Conservation (phyloP, 805 yeast genomes). For the Cyberlindnera bimundalis region DNA sequence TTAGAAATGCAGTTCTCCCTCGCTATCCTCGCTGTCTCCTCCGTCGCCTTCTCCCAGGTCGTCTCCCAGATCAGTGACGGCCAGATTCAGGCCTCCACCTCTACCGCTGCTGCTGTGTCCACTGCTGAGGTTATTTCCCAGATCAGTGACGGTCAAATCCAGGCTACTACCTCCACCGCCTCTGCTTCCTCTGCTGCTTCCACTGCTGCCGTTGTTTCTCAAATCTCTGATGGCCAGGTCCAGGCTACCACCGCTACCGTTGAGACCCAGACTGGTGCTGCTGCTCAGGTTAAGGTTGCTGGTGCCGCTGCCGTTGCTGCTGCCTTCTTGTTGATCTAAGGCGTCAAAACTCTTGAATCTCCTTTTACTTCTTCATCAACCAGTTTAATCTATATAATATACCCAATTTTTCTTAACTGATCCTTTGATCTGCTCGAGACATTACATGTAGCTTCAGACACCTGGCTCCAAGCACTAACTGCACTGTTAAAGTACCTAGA, state of each 20-base stretch:
- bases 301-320: slow-evolving; percentile 24
- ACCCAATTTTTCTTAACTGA: no score
- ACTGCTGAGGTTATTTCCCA: slow-evolving; percentile 26
- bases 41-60: slow-evolving; percentile 21
- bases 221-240: slow-evolving; percentile 49
- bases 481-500: no score
- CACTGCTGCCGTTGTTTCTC: slow-evolving; percentile 45
- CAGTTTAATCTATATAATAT: no score
- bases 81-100: slow-evolving; percentile 31
- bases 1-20: slow-evolving; percentile 21
- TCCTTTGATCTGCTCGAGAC: no score
- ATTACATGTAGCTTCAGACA: no score
- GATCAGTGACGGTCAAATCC: slow-evolving; percentile 31
- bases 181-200: slow-evolving; percentile 34
- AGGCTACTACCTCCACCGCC: slow-evolving; percentile 27
- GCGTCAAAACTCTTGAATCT: no score
- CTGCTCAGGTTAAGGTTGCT: slow-evolving; percentile 20
- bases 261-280: slow-evolving; percentile 26
- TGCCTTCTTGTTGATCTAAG: slow-evolving; percentile 25
- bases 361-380: no score
- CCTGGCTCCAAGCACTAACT: no score
- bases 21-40: slow-evolving; percentile 15
- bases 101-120: slow-evolving; percentile 19
- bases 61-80: slow-evolving; percentile 46
- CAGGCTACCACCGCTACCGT: slow-evolving; percentile 29